A percentile compares a stretch with the other conserved stretches of the same genome.
Evolutionary conservation across 805 yeast genomes (phyloP).

Genomic region (Metschnikowia proteae): DNA sequence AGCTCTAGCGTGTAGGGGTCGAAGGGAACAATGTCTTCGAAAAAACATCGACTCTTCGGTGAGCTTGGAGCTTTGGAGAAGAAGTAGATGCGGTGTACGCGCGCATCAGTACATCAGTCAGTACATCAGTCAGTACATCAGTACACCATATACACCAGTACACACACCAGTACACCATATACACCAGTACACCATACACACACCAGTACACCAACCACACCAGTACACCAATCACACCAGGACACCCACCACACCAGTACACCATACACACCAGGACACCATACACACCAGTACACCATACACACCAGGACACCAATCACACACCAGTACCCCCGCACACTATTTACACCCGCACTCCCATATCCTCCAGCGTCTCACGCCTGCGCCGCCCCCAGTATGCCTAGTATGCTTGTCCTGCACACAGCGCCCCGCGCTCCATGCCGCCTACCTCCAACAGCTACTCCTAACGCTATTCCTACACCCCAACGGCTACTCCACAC

Average conservation of each 20-base stretch:
- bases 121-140: not conserved
- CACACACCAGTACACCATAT: not conserved
- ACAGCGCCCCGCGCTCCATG: too few species aligned
- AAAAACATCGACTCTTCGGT: slow-evolving; percentile 8
- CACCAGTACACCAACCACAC: not conserved
- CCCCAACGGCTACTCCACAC: not conserved
- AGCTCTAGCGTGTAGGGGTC: not conserved
- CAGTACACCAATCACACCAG: not conserved
- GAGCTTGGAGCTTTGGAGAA: too few species aligned
- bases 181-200: not conserved
- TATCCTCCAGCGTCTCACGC: not conserved
- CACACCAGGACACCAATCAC: not conserved
- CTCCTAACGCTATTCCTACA: too few species aligned
- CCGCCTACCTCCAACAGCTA: too few species aligned
- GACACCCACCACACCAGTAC: too few species aligned
- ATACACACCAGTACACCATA: not conserved
- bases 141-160: not conserved
- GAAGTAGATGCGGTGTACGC: not conserved
- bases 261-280: too few species aligned
- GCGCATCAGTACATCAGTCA: not conserved
- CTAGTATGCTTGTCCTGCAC: too few species aligned
- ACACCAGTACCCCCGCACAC: not conserved
- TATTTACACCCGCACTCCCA: too few species aligned
- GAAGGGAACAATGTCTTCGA: not conserved
- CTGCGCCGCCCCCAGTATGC: not conserved